Evolutionary conservation across 1,284 basidiomycete species (phyloP), one percentile per base, ranked within the genome.

Genomic region (Cryptococcus sp.): DNA sequence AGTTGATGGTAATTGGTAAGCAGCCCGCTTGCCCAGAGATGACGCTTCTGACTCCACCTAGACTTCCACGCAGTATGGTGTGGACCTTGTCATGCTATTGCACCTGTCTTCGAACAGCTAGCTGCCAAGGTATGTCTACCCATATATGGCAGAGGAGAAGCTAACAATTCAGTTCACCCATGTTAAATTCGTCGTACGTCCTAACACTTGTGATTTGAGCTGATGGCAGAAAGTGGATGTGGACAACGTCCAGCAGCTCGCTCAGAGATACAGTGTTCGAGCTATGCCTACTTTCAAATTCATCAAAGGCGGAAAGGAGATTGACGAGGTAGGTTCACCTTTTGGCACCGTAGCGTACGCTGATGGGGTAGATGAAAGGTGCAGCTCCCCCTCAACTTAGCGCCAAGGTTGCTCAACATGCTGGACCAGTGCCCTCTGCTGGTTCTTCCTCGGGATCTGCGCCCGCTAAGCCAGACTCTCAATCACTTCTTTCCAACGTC

Each of bases 241-340:
- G 40, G 78, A 79, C 61, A 60, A 63, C 44, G 66, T 73, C 24
- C 59, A 60, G 31, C 62, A 66, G 24, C 68, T 78, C 21, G 75
- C 78, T 23, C 63, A 65, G 42, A 60, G 74, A 44, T 79, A 72
- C 64, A 48, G 61, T 16, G 63, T 79, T 25, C 53, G 64, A 7
- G 78, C 78, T 13, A 78, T 79, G 77, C 78, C 78, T 3, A 79
- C 78, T 3, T 79, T 79, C 67, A 73, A 77, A 57, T 76, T 78
- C 52, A 48, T 78, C 59, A 78, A 78, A 62, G 73, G 67, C 45
- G 75, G 74, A 7, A 44, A 59, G 24, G 69, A 73, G 49, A 60
- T 76, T 21, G 73, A 64, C 22, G 69, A 74, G 66, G 72, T 74
- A 39, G 51, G 66, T 56, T 9, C 19, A n/a, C n/a, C n/a, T n/a